A percentile compares a stretch with the other conserved stretches of the same genome.
Evolutionary conservation across 2,329 filamentous ascomycete genomes (phyloP).

Genomic region (Chaetothyriales sp.): DNA sequence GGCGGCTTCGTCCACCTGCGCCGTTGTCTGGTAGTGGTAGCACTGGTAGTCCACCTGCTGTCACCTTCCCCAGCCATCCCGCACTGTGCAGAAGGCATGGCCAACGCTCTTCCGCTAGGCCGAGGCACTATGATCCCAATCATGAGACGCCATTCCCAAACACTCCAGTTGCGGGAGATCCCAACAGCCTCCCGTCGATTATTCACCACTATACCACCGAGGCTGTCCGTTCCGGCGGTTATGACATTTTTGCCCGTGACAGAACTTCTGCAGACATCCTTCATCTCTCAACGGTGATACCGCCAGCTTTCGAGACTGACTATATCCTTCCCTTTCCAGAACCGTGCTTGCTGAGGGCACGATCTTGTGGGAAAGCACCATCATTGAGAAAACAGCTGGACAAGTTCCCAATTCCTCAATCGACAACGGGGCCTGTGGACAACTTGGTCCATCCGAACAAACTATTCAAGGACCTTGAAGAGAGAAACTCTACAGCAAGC

Average conservation of each 20-base stretch:
- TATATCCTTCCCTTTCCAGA: slow-evolving; percentile 16
- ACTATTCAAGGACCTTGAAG: slow-evolving; percentile 11
- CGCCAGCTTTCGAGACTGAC: slow-evolving; percentile 7
- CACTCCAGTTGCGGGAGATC: slow-evolving; percentile 3
- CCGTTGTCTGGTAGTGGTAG: background rate
- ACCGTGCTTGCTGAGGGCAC: slow-evolving; percentile 12
- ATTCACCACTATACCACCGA: background rate
- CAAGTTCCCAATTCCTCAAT: slow-evolving; percentile 9
- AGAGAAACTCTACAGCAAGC: slow-evolving; percentile 1
- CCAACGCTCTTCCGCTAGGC: slow-evolving; percentile 2
- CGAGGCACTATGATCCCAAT: slow-evolving; percentile 12
- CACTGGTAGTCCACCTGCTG: background rate
- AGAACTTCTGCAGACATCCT: slow-evolving; percentile 1
- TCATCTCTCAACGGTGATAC: background rate
- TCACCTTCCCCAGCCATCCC: slow-evolving; percentile 11
- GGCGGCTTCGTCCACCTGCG: background rate
- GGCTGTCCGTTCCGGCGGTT: slow-evolving; percentile 1
- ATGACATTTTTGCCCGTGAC: slow-evolving; percentile 11
- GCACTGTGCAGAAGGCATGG: slow-evolving; percentile 8
- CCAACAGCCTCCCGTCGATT: background rate
- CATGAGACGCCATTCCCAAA: slow-evolving; percentile 11
- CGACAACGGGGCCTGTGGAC: slow-evolving; percentile 3
- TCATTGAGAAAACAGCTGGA: slow-evolving; percentile 13
- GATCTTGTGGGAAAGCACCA: slow-evolving; percentile 13
- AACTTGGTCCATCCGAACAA: slow-evolving; percentile 11